Percentiles rank a stretch among this genome's conserved stretches.
Conservation (phyloP, 306 rosid species). For the Oemleria cerasiformis region DNA sequence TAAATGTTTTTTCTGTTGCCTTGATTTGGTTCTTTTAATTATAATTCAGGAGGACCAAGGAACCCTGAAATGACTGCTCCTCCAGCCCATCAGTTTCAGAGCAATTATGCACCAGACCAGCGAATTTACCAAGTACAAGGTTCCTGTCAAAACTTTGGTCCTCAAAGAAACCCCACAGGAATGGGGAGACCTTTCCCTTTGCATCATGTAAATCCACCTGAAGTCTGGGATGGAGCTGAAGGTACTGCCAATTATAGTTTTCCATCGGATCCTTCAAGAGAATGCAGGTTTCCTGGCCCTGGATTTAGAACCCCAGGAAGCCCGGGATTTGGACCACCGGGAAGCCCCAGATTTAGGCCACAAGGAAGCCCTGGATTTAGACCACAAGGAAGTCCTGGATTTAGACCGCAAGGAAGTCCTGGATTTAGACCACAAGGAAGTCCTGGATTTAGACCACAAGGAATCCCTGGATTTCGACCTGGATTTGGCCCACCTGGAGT, state of each 20-base stretch:
- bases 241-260: constrained; percentile 33
- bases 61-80: constrained; percentile 42
- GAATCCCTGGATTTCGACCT: background rate
- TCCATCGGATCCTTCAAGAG: constrained; percentile 35
- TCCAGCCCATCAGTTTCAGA: constrained; percentile 40
- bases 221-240: constrained; percentile 47
- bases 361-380: background rate
- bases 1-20: constrained; percentile 3
- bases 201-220: constrained; percentile 30
- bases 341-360: constrained; percentile 11
- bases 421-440: background rate
- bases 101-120: constrained; percentile 28
- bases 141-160: constrained; percentile 20
- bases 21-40: constrained; percentile 17
- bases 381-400: background rate
- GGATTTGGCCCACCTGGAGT: constrained; percentile 32
- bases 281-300: constrained; percentile 34
- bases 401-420: background rate
- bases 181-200: constrained; percentile 22
- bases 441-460: background rate
- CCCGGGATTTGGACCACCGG: constrained; percentile 41
- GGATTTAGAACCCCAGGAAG: constrained; percentile 32
- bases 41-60: constrained; percentile 46
- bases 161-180: constrained; percentile 33
- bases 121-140: constrained; percentile 38